phyloP scores from a whole-genome alignment of 805 yeast genomes.

The Yarrowia sp. region DNA sequence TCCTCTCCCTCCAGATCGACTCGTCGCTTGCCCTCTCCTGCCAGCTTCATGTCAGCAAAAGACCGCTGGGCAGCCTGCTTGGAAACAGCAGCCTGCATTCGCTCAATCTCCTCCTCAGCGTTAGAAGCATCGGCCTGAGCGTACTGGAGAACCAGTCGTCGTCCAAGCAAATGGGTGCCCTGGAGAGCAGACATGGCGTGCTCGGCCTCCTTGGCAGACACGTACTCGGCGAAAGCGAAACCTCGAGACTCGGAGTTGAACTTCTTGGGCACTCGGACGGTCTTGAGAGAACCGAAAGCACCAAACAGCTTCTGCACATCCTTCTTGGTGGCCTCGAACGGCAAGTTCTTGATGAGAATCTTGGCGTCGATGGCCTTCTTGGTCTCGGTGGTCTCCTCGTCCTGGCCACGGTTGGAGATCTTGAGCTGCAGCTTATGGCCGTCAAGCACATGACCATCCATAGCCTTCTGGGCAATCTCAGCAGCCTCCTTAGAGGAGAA shows the following conservation, averaged over 20 bases:
- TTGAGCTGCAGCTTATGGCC: slow-evolving; percentile 92
- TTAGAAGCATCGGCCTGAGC: slow-evolving; percentile 83
- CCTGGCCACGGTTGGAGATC: slow-evolving; percentile 73
- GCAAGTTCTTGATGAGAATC: slow-evolving; percentile 93
- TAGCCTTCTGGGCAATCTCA: slow-evolving; percentile 68
- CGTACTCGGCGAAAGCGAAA: slow-evolving; percentile 95
- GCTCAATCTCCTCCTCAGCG: slow-evolving; percentile 88
- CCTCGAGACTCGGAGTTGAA: slow-evolving; percentile 96
- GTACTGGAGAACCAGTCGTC: slow-evolving; percentile 90
- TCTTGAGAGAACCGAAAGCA: slow-evolving; percentile 86
- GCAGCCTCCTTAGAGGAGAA: slow-evolving; percentile 83
- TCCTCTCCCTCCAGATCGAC: slow-evolving; percentile 63
- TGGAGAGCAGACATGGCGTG: slow-evolving; percentile 90
- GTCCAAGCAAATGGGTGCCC: slow-evolving; percentile 96
- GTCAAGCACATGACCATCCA: slow-evolving; percentile 80
- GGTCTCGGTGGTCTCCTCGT: slow-evolving; percentile 44
- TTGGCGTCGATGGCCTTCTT: slow-evolving; percentile 53
- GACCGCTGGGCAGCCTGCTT: slow-evolving; percentile 79
- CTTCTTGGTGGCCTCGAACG: slow-evolving; percentile 92
- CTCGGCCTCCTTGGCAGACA: slow-evolving; percentile 87
- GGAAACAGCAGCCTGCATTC: slow-evolving; percentile 85
- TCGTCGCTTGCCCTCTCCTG: slow-evolving; percentile 73
- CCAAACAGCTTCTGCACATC: slow-evolving; percentile 93
- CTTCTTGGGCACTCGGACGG: slow-evolving; percentile 95
- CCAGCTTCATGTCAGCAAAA: slow-evolving; percentile 68